phyloP scores from a whole-genome alignment of 257 asterid species.

The Linaria vulgaris region DNA sequence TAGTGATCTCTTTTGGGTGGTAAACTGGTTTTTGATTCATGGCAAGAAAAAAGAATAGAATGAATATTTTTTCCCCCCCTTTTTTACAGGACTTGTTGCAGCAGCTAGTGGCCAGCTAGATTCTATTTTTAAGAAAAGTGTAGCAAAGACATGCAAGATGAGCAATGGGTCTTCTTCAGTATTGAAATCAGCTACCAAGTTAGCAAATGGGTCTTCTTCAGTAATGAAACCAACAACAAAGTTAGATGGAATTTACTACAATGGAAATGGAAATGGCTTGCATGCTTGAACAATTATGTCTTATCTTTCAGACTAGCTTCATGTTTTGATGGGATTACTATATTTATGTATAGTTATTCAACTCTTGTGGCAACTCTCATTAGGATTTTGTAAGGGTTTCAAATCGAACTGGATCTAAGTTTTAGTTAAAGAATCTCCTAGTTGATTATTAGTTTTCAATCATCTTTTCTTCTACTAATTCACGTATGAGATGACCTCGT shows the following conservation, averaged over 20 bases:
- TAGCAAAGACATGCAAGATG: conserved; percentile 28
- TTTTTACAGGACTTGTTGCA: conserved; percentile 60
- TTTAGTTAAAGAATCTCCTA: too few species aligned
- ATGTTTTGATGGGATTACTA: conserved; percentile 11
- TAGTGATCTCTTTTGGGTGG: not conserved
- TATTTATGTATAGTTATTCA: conserved; percentile 15
- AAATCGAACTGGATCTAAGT: too few species aligned
- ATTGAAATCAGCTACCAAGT: conserved; percentile 41
- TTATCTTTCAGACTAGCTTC: not conserved
- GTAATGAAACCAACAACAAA: conserved; percentile 37
- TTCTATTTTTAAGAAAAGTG: conserved; percentile 43
- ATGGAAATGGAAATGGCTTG: conserved; percentile 71
- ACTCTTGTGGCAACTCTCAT: too few species aligned
- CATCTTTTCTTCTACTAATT: too few species aligned
- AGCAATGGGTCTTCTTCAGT: conserved; percentile 48
- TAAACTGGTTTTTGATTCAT: not conserved
- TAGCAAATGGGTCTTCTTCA: conserved; percentile 51
- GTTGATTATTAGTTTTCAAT: too few species aligned
- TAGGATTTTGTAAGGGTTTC: too few species aligned
- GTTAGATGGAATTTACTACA: conserved; percentile 50
- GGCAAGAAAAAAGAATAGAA: not conserved
- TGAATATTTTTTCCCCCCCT: not conserved
- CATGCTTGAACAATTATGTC: conserved; percentile 41
- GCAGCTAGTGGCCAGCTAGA: conserved; percentile 73
- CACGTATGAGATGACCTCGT: too few species aligned